Conservation (phyloP, 768 basidiomycete species). For the Termitomyces eurrhizus region DNA sequence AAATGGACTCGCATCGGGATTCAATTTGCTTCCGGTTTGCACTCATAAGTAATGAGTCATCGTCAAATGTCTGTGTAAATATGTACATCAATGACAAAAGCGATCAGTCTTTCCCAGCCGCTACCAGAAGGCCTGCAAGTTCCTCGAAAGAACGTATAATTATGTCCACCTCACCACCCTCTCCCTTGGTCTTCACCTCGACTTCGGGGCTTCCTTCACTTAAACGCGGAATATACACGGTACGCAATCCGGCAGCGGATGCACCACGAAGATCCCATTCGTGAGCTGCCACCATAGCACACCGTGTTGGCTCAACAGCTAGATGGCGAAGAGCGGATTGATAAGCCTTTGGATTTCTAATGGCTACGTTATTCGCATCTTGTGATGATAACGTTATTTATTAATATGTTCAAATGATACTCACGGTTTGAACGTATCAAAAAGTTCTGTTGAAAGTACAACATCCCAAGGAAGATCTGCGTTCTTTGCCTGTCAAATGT, state of each 20-base stretch:
- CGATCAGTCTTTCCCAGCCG: background rate
- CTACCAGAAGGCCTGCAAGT: conserved; percentile 31
- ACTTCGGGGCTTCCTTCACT: conserved; percentile 34
- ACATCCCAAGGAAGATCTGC: conserved; percentile 62
- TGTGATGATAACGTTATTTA: too few species aligned
- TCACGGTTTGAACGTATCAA: conserved; percentile 64
- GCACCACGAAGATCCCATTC: conserved; percentile 54
- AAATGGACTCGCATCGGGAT: background rate
- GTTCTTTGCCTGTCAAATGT: conserved; percentile 47
- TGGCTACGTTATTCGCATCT: background rate
- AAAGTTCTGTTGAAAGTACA: conserved; percentile 57
- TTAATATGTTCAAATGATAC: conserved; percentile 16
- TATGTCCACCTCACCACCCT: conserved; percentile 59
- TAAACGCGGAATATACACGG: conserved; percentile 53
- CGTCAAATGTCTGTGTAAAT: background rate
- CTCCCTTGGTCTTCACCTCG: conserved; percentile 37
- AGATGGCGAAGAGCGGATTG: conserved; percentile 46
- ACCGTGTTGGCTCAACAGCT: conserved; percentile 40
- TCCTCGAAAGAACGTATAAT: conserved; percentile 50
- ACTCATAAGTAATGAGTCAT: background rate
- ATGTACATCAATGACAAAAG: background rate
- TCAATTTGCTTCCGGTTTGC: background rate
- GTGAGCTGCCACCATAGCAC: conserved; percentile 68
- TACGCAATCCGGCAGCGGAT: conserved; percentile 47
- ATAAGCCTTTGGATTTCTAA: conserved; percentile 51